Percentiles rank a stretch among this genome's conserved stretches.
Evolutionary conservation across 305 asterid species (phyloP).

Genomic region (Rubia balearica): DNA sequence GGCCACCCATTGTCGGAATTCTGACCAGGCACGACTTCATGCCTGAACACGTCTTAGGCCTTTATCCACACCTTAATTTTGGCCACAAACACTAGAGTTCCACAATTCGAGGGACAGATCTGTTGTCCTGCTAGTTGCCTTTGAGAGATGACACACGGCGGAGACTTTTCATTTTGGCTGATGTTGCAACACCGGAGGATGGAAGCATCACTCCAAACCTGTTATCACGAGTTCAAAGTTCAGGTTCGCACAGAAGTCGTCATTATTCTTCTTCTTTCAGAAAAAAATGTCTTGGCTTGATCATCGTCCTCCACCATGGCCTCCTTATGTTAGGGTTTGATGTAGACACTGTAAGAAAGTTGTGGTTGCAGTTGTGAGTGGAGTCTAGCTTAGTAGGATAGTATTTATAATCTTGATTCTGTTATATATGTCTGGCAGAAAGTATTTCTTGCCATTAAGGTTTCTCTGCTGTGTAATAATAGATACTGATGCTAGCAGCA

Average conservation of each 20-base stretch:
- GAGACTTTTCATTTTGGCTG: background rate
- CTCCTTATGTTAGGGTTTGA: background rate
- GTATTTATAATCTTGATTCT: background rate
- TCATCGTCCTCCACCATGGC: background rate
- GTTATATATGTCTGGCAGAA: background rate
- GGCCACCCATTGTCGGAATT: constrained; percentile 81
- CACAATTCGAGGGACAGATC: background rate
- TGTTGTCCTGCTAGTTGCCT: background rate
- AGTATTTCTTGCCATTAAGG: background rate
- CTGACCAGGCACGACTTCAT: constrained; percentile 93
- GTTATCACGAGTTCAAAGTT: background rate
- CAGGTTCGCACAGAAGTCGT: background rate
- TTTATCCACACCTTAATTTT: constrained; percentile 48
- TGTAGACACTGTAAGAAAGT: background rate
- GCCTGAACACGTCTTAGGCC: constrained; percentile 82
- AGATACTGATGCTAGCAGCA: background rate
- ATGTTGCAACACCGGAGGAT: background rate
- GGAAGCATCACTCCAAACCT: background rate
- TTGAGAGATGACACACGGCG: too few species aligned
- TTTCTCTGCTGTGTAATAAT: background rate
- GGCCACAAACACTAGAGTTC: constrained; percentile 32
- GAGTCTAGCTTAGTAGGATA: background rate
- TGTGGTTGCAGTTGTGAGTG: background rate
- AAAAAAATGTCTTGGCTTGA: background rate
- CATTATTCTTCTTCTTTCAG: background rate